Evolutionary conservation across 441 rosid species (phyloP).

Genomic region (Erysimum cheiri): DNA sequence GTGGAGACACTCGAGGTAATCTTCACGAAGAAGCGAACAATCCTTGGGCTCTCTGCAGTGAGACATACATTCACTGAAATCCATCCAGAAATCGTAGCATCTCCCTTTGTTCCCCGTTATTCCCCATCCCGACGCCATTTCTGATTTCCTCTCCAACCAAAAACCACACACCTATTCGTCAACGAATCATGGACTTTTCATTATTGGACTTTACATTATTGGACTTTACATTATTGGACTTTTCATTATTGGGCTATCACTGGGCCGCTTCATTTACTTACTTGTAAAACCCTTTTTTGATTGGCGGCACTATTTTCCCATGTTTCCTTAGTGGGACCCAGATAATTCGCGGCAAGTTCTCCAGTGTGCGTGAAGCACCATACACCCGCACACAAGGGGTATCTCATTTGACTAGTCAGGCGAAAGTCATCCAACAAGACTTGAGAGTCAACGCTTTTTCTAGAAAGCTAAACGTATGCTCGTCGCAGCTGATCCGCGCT

Average conservation of each 20-base stretch:
- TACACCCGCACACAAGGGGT: slow-evolving; percentile 3
- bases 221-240: too few species aligned
- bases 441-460: background rate
- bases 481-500: slow-evolving; percentile 33
- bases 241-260: slow-evolving; percentile 1
- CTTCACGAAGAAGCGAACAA: slow-evolving; percentile 64
- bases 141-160: background rate
- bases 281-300: background rate
- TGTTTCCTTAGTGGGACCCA: slow-evolving; percentile 1
- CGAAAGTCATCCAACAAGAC: slow-evolving; percentile 7
- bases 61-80: slow-evolving; percentile 98
- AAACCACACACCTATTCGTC: too few species aligned
- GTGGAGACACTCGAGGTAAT: slow-evolving; percentile 20
- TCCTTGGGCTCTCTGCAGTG: slow-evolving; percentile 94
- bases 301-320: slow-evolving; percentile 26
- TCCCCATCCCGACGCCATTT: slow-evolving; percentile 99
- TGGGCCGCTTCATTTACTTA: background rate
- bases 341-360: background rate
- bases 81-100: slow-evolving; percentile 98
- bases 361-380: slow-evolving; percentile 26
- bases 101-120: slow-evolving; percentile 95
- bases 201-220: too few species aligned
- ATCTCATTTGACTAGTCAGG: background rate
- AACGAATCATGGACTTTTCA: slow-evolving; percentile 9
- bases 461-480: background rate